These are phyloP conservation scores for Umbelopsis isabellina DNA, from an alignment of 192 early-diverging fungal species.

Conservation along the genomic window DNA sequence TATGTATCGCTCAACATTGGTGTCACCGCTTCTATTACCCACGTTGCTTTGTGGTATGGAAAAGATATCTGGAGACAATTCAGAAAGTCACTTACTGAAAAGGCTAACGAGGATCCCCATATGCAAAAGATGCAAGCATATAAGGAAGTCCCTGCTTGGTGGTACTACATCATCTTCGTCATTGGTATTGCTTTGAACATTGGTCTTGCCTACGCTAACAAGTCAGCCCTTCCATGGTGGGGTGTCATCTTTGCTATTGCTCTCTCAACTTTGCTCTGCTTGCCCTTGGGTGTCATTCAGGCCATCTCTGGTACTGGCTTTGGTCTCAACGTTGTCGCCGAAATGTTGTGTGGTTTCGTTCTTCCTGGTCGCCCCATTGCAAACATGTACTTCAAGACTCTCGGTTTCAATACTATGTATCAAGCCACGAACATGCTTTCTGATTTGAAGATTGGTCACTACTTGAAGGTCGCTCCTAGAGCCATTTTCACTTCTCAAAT, in stretches of 20 bases:
- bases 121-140: slow-evolving; percentile 65
- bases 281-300: slow-evolving; percentile 61
- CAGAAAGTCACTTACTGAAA: slow-evolving; percentile 41
- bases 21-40: slow-evolving; percentile 62
- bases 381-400: slow-evolving; percentile 62
- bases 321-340: slow-evolving; percentile 59
- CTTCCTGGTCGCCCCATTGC: slow-evolving; percentile 58
- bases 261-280: slow-evolving; percentile 42
- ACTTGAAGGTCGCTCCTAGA: slow-evolving; percentile 79
- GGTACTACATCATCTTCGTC: slow-evolving; percentile 64
- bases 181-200: slow-evolving; percentile 51
- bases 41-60: slow-evolving; percentile 67
- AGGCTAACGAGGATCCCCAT: slow-evolving; percentile 54
- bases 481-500: slow-evolving; percentile 72
- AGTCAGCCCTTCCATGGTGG: slow-evolving; percentile 39
- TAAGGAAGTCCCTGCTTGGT: slow-evolving; percentile 72
- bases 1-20: slow-evolving; percentile 63
- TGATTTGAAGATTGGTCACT: slow-evolving; percentile 66
- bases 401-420: slow-evolving; percentile 44
- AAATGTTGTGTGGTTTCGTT: slow-evolving; percentile 68
- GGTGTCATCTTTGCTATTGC: slow-evolving; percentile 39
- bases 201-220: slow-evolving; percentile 37
- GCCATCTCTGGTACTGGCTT: slow-evolving; percentile 55
- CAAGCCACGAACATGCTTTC: slow-evolving; percentile 54
- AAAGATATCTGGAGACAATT: slow-evolving; percentile 60